Conservation (phyloP, 2,329 filamentous ascomycete genomes). For the Epichloe sibirici region DNA sequence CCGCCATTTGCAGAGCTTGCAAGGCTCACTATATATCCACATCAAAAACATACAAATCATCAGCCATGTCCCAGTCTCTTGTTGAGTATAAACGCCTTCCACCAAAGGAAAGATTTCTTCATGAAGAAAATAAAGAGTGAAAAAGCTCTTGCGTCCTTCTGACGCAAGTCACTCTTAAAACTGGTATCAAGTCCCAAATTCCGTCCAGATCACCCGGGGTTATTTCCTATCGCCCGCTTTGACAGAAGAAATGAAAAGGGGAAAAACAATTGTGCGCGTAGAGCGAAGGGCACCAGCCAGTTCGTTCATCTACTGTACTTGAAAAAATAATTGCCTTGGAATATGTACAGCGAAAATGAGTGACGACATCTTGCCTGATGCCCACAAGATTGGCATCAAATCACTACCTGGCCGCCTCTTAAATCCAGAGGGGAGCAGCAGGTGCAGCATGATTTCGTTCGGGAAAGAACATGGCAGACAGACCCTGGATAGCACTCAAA, state of each 20-base stretch:
- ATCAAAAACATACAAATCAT: conserved; percentile 17
- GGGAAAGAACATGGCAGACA: conserved; percentile 51
- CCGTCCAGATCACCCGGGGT: background rate
- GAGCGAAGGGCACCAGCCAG: conserved; percentile 1
- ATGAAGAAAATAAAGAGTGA: background rate
- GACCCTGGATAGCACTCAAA: conserved; percentile 60
- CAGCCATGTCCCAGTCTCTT: conserved; percentile 4
- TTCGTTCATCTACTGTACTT: conserved; percentile 5
- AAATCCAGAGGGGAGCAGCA: conserved; percentile 38
- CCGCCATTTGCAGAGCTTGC: background rate
- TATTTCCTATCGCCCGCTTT: background rate
- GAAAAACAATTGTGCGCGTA: background rate
- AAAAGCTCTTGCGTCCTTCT: conserved; percentile 1
- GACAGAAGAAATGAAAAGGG: background rate
- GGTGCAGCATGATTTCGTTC: conserved; percentile 21
- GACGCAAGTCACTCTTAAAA: conserved; percentile 2
- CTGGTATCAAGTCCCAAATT: conserved; percentile 6
- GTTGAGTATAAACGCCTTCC: conserved; percentile 4
- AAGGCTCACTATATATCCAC: conserved; percentile 11
- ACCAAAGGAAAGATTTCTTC: background rate
- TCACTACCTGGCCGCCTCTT: background rate
- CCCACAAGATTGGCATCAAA: background rate
- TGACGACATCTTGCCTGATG: background rate
- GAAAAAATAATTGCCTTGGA: conserved; percentile 12
- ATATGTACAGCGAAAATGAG: conserved; percentile 21